Conservation (phyloP, 1,284 basidiomycete genomes). For the Sparassis latifolia region DNA sequence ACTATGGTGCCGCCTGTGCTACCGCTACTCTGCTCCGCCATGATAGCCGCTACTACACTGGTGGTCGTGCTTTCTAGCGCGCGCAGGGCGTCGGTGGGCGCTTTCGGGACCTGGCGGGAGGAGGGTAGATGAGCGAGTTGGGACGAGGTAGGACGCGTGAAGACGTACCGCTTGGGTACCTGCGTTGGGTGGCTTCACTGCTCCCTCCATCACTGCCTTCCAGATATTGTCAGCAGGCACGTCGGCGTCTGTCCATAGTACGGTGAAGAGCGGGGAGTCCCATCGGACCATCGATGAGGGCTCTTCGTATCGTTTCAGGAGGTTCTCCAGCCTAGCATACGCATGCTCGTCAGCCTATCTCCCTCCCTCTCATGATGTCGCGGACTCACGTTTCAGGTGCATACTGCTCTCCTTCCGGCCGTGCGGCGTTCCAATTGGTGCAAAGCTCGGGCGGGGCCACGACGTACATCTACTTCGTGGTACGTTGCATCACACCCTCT, state of each 20-base stretch:
- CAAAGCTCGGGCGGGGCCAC: slow-evolving; percentile 78
- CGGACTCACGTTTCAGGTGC: slow-evolving; percentile 64
- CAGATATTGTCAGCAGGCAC: slow-evolving; percentile 75
- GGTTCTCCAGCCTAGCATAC: slow-evolving; percentile 74
- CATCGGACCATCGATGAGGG: slow-evolving; percentile 95
- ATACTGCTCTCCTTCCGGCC: slow-evolving; percentile 51
- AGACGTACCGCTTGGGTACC: slow-evolving; percentile 71
- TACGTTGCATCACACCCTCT: neutral
- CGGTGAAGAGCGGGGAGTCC: slow-evolving; percentile 91
- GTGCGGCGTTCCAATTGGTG: slow-evolving; percentile 64
- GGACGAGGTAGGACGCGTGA: too few relatives aligned
- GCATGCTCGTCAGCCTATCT: neutral
- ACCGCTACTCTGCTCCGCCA: slow-evolving; percentile 48
- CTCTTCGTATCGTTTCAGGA: slow-evolving; percentile 89
- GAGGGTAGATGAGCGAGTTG: neutral
- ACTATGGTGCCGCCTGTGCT: slow-evolving; percentile 46
- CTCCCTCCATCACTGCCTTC: slow-evolving; percentile 74
- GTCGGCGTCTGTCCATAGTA: slow-evolving; percentile 69
- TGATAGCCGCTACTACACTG: slow-evolving; percentile 60
- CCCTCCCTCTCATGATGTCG: neutral
- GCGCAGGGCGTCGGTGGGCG: slow-evolving; percentile 78
- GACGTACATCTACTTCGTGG: slow-evolving; percentile 57
- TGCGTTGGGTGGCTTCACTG: slow-evolving; percentile 81
- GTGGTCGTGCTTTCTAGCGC: slow-evolving; percentile 70
- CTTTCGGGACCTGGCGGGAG: slow-evolving; percentile 56